Base-by-base conservation (phyloP, 345 rosid species). In the Eucalyptus curtisii region DNA sequence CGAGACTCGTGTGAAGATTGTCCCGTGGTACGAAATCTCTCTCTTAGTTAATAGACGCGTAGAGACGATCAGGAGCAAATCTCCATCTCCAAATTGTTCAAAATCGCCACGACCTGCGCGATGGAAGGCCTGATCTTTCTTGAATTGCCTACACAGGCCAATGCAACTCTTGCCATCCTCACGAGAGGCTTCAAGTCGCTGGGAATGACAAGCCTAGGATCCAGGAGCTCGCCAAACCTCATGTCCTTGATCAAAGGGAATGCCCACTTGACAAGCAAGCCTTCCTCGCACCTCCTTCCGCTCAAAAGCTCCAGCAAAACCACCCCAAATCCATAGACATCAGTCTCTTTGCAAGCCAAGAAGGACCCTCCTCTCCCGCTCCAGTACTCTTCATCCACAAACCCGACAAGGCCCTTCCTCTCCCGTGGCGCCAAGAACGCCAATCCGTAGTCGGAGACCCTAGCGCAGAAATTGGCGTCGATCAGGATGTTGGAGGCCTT, bases 291-390 rank as follows among this genome's bases (percentile, higher is more conserved):
- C 91, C 92, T 95, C 88, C 97, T 94, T 33, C 99, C 99, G 40
- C 94, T 96, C 92, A 97, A 45, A 84, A 97, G 88, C 95, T 96
- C 99, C 48, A 97, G 86, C 90, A 97, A 90, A 50, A 96, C 93
- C 91, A 97, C 96, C 50, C 99, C 99, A 88, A 92, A 96, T 42
- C 98, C 96, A 68, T 92, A 97, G 53, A 97, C 95, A 86, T 96
- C 99, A 42, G 95, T 93, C 90, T 92, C 98, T 89, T 94, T 97
- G 85, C 95, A 92, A 87, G 92, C 91, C 8, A 20, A 10, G 82
- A 20, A 76, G 13, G 82, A 76, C 27, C 92, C 94, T 7, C 89
- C 90, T 13, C 92, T 87, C 27, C 59, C 88, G 19, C 33, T 76
- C 95, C 96, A 94, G 88, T 94, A 94, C 45, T 96, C 98, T 52